Base-by-base conservation (phyloP, 2,329 filamentous ascomycete genomes). In the Aureobasidium sp. region DNA sequence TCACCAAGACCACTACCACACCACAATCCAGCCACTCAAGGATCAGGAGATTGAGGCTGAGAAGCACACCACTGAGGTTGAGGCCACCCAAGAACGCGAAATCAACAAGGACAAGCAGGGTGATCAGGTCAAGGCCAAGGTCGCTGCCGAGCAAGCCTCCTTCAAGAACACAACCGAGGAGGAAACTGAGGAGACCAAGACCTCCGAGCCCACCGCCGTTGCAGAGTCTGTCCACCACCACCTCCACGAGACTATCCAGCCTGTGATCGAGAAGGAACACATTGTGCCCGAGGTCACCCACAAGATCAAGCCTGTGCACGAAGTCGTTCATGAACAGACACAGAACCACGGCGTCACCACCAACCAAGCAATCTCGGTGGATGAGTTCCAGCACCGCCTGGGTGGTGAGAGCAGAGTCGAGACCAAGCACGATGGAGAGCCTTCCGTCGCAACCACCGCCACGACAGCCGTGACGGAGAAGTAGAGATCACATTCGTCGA, bases 1-100 rank as follows among this genome's bases (percentile, higher is more conserved):
- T 3, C 86, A 89, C 70, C 87, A 89, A 50, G 84, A 89, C 63
- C 87, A 90, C 68, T 84, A 88, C 71, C 86, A 90, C 71, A 87
- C 85, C 51, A 85, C 84, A 0, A 75, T 88, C 0, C 86, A 89
- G 72, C 86, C 86, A 0, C 74, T 89, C n/a, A 55, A 76, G 9
- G 76, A 82, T 64, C 26, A n/a, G 10, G 41, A 65, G 57, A 77
- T 78, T 7, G 73, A 81, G 0, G 84, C 86, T 0, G 86, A 88
- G 72, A 75, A 85, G 71, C 87, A 89, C 70, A 75, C 77, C n/a
- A 81, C 86, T 70, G 83, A 86, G 36, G 69, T 85, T 15, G 75
- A 77, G 1, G 79, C 79, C 2, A 81, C 87, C 0, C 79, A 88
- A 72, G 80, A 87, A 70, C 82, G 82, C 62, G 77, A 82, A 20